Percentiles rank a stretch among this genome's conserved stretches.
Evolutionary conservation across 2,329 filamentous ascomycete species (phyloP).

Genomic region (Aureobasidium sp.): DNA sequence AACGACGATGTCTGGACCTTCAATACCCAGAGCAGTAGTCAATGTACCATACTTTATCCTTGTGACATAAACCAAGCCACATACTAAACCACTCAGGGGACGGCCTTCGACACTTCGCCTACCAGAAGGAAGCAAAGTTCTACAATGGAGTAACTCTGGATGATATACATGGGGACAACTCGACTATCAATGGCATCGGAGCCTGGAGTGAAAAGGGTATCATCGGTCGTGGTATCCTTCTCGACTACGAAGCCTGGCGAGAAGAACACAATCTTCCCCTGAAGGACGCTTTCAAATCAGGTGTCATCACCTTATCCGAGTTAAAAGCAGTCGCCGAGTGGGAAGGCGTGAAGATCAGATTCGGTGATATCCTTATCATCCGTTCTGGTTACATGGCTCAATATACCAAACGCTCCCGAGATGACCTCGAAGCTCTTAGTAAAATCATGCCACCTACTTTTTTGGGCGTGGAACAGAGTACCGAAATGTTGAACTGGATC

Average conservation of each 20-base stretch:
- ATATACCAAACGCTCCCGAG: slow-evolving; percentile 32
- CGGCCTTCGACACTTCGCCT: slow-evolving; percentile 46
- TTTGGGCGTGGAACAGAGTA: slow-evolving; percentile 43
- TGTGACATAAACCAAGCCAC: background rate
- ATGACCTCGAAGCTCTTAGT: slow-evolving; percentile 33
- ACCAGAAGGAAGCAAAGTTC: slow-evolving; percentile 37
- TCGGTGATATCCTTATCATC: slow-evolving; percentile 48
- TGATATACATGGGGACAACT: slow-evolving; percentile 33
- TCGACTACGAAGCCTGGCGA: slow-evolving; percentile 48
- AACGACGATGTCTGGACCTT: slow-evolving; percentile 57
- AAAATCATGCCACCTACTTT: slow-evolving; percentile 37
- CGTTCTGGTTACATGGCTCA: slow-evolving; percentile 41
- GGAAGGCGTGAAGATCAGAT: slow-evolving; percentile 48
- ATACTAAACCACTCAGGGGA: slow-evolving; percentile 35
- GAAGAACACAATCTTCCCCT: slow-evolving; percentile 33
- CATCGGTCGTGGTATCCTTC: slow-evolving; percentile 48
- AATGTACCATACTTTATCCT: slow-evolving; percentile 33
- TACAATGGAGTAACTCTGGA: slow-evolving; percentile 35
- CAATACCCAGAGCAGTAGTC: slow-evolving; percentile 52
- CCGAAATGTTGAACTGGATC: slow-evolving; percentile 38
- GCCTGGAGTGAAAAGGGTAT: slow-evolving; percentile 49
- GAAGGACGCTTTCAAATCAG: slow-evolving; percentile 32
- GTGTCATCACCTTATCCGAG: slow-evolving; percentile 32
- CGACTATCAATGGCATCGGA: slow-evolving; percentile 38
- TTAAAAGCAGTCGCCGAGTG: slow-evolving; percentile 38